Conservation (phyloP, 140 eudicot genomes). For the Bidens hawaiensis region DNA sequence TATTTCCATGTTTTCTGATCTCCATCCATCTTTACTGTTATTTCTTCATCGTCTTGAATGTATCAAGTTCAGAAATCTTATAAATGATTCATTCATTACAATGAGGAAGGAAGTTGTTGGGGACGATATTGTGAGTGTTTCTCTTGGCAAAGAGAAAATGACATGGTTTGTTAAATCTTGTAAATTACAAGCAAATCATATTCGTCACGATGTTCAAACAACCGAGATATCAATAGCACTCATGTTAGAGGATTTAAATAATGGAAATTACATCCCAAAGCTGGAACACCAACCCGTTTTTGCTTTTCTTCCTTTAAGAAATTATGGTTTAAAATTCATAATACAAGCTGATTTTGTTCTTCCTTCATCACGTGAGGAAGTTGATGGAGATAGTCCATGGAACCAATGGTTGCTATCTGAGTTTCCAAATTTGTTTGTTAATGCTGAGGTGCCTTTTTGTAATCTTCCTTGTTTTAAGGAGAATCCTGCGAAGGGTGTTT, state of each 20-base stretch:
- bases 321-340: conserved; percentile 84
- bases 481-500: conserved; percentile 70
- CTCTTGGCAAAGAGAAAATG: conserved; percentile 67
- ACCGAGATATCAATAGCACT: conserved; percentile 92
- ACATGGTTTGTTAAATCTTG: conserved; percentile 73
- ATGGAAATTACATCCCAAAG: conserved; percentile 48
- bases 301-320: conserved; percentile 89
- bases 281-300: conserved; percentile 82
- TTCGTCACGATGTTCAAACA: conserved; percentile 64
- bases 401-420: conserved; percentile 91
- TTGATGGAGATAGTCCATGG: conserved; percentile 96
- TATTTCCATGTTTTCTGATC: conserved; percentile 83
- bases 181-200: conserved; percentile 43
- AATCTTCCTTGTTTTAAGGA: conserved; percentile 61
- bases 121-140: conserved; percentile 66
- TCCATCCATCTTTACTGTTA: conserved; percentile 82
- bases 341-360: conserved; percentile 95
- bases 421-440: conserved; percentile 74
- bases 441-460: conserved; percentile 71
- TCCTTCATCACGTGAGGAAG: conserved; percentile 98
- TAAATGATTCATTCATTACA: conserved; percentile 45
- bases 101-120: conserved; percentile 78
- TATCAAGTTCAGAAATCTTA: conserved; percentile 64
- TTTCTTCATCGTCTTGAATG: conserved; percentile 94
- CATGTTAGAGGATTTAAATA: conserved; percentile 50